Conservation (phyloP, 179 eudicot species). For the Pouteria campechiana region DNA sequence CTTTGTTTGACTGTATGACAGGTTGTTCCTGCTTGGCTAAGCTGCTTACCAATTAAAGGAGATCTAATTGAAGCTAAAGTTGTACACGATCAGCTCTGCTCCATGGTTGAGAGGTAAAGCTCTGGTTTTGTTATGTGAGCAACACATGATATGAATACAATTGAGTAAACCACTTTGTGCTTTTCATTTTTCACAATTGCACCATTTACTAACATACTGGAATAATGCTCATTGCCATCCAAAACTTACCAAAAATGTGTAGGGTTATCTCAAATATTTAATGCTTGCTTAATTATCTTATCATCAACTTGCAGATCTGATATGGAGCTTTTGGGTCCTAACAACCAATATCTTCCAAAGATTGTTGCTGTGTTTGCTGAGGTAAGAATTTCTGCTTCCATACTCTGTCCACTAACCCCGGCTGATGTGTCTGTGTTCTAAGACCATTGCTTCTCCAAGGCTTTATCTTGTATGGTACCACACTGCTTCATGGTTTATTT, state of each 20-base stretch:
- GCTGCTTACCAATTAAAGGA: conserved; percentile 66
- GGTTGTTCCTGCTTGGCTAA: conserved; percentile 78
- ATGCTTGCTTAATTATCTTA: background rate
- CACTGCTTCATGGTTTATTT: background rate
- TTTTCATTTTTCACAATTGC: no score
- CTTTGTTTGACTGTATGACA: conserved; percentile 13
- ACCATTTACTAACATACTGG: no score
- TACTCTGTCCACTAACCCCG: no score
- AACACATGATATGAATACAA: no score
- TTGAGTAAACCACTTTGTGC: no score
- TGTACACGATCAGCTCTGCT: conserved; percentile 77
- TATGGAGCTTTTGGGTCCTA: conserved; percentile 68
- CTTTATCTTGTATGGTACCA: background rate
- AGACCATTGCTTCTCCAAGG: no score
- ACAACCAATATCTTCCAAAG: conserved; percentile 73
- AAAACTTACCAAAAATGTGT: no score
- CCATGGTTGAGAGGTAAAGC: conserved; percentile 73
- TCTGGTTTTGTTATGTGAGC: background rate
- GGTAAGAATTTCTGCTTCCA: conserved; percentile 44
- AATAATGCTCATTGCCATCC: no score
- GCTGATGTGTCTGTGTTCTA: background rate
- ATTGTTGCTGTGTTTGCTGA: conserved; percentile 80
- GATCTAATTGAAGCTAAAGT: conserved; percentile 81
- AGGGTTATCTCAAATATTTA: no score
- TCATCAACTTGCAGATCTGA: conserved; percentile 56